Evolutionary conservation across 345 rosid genomes (phyloP), one percentile per base, ranked within the genome.

Genomic region (Heritiera fomes): DNA sequence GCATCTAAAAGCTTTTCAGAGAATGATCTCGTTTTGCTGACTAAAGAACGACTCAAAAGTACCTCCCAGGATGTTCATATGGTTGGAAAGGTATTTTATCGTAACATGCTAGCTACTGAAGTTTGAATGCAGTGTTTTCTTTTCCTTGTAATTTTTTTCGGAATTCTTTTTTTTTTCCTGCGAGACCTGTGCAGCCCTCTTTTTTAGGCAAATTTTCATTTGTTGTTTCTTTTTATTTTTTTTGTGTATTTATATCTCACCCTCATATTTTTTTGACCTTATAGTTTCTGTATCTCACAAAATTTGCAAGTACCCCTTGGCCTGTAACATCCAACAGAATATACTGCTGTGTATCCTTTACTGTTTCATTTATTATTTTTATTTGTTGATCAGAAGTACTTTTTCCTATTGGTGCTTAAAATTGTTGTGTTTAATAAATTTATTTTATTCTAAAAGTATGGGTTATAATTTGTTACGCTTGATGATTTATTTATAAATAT

Each of bases 11-110:
- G 87, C 85, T 90, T 93, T 78, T 80, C 86, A 2, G 99, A 95
- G 79, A 95, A 93, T 85, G 99, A 95, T 86, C 97, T 94, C 82
- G 78, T 95, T 82, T 89, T 95, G 88, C 88, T 95, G 61, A 91
- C 98, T 34, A 95, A 89, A 92, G 97, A 91, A 79, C 87, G 85
- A 86, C 90, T 86, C 20, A 86, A 85, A 56, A 92, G 80, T 73
- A 79, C 78, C 60, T 85, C 77, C 66, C 88, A 80, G 30, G 95
- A 89, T 78, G 76, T 89, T 83, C 91, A 90, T 75, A 85, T 92
- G 98, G 85, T 95, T 76, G 99, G 98, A 67, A 95, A 95, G 99
- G 99, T 95, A 85, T 80, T 79, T 41, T 69, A 15, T 84, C 68
- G 58, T 30, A 40, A 34, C 56, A 66, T 38, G 18, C 55, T 58